Evolutionary conservation across 441 rosid species (phyloP).

Genomic region (Erysimum cheiri): DNA sequence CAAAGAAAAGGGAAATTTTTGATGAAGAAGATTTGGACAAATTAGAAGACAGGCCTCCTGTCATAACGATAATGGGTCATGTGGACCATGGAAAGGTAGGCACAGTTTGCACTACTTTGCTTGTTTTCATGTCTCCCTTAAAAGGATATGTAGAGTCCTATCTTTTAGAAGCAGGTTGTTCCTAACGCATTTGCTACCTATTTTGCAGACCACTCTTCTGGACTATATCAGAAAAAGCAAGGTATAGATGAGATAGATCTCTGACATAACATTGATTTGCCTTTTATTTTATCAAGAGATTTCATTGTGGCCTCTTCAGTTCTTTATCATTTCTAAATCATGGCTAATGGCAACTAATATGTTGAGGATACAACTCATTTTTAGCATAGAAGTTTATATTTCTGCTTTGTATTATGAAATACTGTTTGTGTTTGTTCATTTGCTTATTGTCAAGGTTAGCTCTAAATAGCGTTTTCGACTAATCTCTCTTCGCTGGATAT

Average conservation of each 20-base stretch:
- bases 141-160: constrained; percentile 4
- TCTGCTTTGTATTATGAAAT: neutral
- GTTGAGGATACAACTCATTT: constrained; percentile 16
- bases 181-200: constrained; percentile 46
- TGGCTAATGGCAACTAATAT: constrained; percentile 15
- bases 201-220: constrained; percentile 90
- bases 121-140: constrained; percentile 22
- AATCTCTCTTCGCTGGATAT: constrained; percentile 43
- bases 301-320: constrained; percentile 1
- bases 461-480: constrained; percentile 20
- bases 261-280: constrained; percentile 27
- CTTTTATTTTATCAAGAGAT: constrained; percentile 3
- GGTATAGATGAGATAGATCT: constrained; percentile 50
- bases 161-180: constrained; percentile 27
- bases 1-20: constrained; percentile 77
- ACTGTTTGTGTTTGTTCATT: constrained; percentile 16
- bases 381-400: constrained; percentile 1
- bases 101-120: constrained; percentile 15
- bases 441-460: constrained; percentile 18
- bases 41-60: constrained; percentile 92
- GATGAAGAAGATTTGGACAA: constrained; percentile 93
- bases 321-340: constrained; percentile 19
- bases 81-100: constrained; percentile 98
- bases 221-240: constrained; percentile 92
- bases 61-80: constrained; percentile 99